Evolutionary conservation across 1,139 yeast species (phyloP).

Genomic region (Yamadazyma atmosphaerica): DNA sequence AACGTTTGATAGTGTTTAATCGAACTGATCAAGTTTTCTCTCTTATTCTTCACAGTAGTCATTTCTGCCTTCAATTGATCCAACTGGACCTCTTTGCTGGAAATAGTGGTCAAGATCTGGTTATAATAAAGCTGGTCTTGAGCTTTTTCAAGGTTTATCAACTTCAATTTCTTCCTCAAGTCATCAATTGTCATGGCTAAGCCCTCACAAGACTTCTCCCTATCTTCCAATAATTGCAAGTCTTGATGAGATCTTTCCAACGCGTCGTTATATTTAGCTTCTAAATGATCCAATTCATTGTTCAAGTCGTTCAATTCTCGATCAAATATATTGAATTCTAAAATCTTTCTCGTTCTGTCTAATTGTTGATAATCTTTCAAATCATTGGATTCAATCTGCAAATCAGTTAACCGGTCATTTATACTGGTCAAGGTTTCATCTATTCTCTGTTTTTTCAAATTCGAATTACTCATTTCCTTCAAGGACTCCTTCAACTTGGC

Average conservation of each 20-base stretch:
- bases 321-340: slow-evolving; percentile 76
- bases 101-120: slow-evolving; percentile 42
- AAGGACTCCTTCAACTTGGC: slow-evolving; percentile 73
- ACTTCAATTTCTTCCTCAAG: slow-evolving; percentile 35
- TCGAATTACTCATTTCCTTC: slow-evolving; percentile 76
- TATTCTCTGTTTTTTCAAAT: slow-evolving; percentile 68
- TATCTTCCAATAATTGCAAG: slow-evolving; percentile 44
- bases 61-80: slow-evolving; percentile 25
- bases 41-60: slow-evolving; percentile 17
- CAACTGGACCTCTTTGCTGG: slow-evolving; percentile 43
- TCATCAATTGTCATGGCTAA: slow-evolving; percentile 49
- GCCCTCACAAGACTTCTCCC: slow-evolving; percentile 47
- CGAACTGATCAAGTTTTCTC: slow-evolving; percentile 16
- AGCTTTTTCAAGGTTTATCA: slow-evolving; percentile 51
- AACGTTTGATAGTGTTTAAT: slow-evolving; percentile 21
- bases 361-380: slow-evolving; percentile 66
- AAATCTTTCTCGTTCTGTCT: slow-evolving; percentile 67
- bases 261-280: slow-evolving; percentile 55
- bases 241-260: slow-evolving; percentile 47
- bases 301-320: slow-evolving; percentile 68
- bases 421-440: slow-evolving; percentile 73
- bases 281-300: slow-evolving; percentile 60
- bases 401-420: slow-evolving; percentile 69
- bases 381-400: slow-evolving; percentile 80
- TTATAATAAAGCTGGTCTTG: slow-evolving; percentile 52